phyloP scores from a whole-genome alignment of 2,329 filamentous ascomycete species.

The Immersiporthe knoxdaviesiana region DNA sequence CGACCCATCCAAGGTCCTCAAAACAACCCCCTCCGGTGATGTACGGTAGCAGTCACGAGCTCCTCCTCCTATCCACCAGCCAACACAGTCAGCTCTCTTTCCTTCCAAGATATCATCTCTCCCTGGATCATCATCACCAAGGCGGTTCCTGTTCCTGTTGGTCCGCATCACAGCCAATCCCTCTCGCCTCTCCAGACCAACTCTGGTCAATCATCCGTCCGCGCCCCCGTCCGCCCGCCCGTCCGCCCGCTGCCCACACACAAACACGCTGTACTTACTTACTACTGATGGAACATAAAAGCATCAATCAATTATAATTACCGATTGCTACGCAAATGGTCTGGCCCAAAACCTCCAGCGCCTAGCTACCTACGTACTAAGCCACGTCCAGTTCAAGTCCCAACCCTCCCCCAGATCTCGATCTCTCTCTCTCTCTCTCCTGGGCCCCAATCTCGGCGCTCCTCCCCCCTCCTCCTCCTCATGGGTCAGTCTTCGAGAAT shows the following conservation, averaged over 20 bases:
- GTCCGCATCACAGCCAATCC: no score
- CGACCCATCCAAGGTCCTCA: background rate
- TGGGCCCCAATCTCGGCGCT: slow-evolving; percentile 4
- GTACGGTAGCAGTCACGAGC: background rate
- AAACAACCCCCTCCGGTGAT: background rate
- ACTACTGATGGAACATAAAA: background rate
- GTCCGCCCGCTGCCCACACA: background rate
- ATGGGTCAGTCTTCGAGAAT: background rate
- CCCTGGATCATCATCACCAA: no score
- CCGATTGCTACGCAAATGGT: background rate
- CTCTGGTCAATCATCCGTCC: no score
- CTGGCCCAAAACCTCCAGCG: background rate
- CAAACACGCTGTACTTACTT: background rate
- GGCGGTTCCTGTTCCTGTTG: no score
- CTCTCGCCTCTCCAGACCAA: no score
- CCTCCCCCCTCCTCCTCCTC: no score
- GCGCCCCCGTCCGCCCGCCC: no score
- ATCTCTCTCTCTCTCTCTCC: no score
- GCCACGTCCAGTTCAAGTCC: background rate
- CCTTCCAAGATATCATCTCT: background rate
- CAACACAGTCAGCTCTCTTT: background rate
- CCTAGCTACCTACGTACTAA: no score
- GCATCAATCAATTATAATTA: no score
- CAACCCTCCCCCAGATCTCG: background rate
- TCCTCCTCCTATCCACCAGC: background rate